Conservation (phyloP, 768 basidiomycete species). For the Amanita muscaria region DNA sequence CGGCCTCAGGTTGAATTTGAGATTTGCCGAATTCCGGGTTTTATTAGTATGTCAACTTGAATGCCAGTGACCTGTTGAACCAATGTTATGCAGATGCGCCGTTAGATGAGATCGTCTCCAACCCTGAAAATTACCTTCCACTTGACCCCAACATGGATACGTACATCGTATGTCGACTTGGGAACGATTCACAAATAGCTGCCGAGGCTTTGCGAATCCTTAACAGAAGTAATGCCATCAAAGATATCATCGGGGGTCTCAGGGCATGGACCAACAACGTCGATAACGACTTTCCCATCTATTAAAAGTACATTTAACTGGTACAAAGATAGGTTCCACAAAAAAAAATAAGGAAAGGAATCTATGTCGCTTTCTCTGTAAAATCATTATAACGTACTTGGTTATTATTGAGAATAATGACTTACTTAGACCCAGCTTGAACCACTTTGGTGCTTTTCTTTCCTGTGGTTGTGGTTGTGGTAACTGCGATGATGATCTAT, state of each 20-base stretch:
- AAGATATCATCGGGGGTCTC: constrained; percentile 77
- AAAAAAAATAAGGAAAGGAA: not conserved
- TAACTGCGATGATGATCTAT: not conserved
- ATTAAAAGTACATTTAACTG: constrained; percentile 31
- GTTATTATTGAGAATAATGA: not conserved
- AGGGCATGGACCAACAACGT: constrained; percentile 70
- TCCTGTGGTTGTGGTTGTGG: constrained; percentile 24
- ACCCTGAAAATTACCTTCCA: constrained; percentile 42
- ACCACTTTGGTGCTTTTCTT: constrained; percentile 68
- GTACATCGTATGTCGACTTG: constrained; percentile 75
- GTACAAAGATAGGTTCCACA: constrained; percentile 6
- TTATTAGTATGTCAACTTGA: constrained; percentile 46
- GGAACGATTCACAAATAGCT: constrained; percentile 91
- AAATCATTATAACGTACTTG: too few relatives aligned
- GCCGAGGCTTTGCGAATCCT: constrained; percentile 49
- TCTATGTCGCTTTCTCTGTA: not conserved
- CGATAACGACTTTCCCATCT: constrained; percentile 72
- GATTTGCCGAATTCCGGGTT: constrained; percentile 73
- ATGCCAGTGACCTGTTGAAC: not conserved
- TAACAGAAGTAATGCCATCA: constrained; percentile 27
- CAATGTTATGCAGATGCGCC: constrained; percentile 52
- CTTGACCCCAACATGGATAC: constrained; percentile 20
- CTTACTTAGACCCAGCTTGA: constrained; percentile 60
- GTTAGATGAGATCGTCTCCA: constrained; percentile 49
- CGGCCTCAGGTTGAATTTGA: constrained; percentile 73